These are phyloP conservation scores for Fusarium continuum DNA, from an alignment of 2,329 filamentous ascomycete species.

Conservation along the genomic window DNA sequence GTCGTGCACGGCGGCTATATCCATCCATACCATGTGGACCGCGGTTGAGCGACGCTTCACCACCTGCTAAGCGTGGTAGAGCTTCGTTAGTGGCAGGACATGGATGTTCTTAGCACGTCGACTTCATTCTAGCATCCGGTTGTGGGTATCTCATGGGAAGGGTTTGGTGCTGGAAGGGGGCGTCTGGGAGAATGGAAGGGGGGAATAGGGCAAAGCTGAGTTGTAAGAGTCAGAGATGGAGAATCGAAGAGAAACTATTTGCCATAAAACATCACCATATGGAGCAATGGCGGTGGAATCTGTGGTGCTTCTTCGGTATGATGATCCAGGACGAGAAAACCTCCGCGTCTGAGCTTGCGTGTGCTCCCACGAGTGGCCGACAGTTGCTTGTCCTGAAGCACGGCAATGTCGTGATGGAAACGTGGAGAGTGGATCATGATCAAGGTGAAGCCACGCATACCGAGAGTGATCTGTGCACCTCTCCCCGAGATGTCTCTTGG, in stretches of 20 bases:
- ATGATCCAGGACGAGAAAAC: constrained; percentile 13
- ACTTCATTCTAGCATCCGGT: constrained; percentile 8
- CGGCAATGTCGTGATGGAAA: constrained; percentile 25
- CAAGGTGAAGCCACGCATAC: constrained; percentile 33
- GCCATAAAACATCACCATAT: constrained; percentile 10
- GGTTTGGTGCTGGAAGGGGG: background rate
- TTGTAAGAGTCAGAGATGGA: constrained; percentile 14
- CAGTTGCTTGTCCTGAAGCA: background rate
- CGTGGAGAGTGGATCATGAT: constrained; percentile 15
- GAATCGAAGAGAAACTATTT: constrained; percentile 13
- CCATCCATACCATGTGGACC: constrained; percentile 35
- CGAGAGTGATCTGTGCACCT: constrained; percentile 12
- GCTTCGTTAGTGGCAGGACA: constrained; percentile 14
- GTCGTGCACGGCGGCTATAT: constrained; percentile 34
- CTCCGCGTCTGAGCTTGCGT: constrained; percentile 13
- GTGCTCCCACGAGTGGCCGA: constrained; percentile 8
- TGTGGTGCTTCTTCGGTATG: constrained; percentile 31
- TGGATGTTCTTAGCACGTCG: constrained; percentile 5
- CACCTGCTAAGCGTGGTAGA: constrained; percentile 14
- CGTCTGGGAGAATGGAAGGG: background rate
- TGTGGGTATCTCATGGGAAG: constrained; percentile 6
- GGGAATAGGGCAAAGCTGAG: background rate
- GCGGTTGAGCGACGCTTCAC: constrained; percentile 36
- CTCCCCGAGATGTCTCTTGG: constrained; percentile 28
- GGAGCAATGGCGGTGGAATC: constrained; percentile 28